Percentiles rank a stretch among this genome's conserved stretches.
These are phyloP conservation scores for Westerdykella ornata DNA, from an alignment of 2,329 filamentous ascomycete genomes.

Conservation along the genomic window DNA sequence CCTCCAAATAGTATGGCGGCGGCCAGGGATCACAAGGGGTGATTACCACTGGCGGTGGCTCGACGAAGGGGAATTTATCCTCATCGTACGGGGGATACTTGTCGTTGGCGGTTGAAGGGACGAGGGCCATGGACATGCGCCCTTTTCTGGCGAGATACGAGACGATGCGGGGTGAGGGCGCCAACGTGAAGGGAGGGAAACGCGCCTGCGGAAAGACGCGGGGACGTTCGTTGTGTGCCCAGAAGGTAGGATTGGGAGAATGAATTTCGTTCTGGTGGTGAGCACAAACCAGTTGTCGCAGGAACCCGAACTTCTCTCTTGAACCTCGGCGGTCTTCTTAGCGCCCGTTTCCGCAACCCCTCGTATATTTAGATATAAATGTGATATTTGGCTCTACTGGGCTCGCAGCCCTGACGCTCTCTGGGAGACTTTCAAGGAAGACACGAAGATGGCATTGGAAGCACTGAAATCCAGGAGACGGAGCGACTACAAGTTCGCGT, in stretches of 20 bases:
- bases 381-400: neutral
- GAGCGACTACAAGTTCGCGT: conserved; percentile 67
- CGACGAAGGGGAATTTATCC: conserved; percentile 36
- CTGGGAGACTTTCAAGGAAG: neutral
- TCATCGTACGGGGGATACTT: conserved; percentile 24
- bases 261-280: too few species aligned
- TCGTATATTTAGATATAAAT: too few species aligned
- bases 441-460: conserved; percentile 19
- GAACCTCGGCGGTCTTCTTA: neutral
- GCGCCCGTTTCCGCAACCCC: neutral
- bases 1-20: conserved; percentile 74
- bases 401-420: neutral
- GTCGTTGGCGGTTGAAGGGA: conserved; percentile 21
- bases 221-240: neutral
- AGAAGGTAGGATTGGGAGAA: too few species aligned
- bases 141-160: conserved; percentile 48
- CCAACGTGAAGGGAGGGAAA: conserved; percentile 29
- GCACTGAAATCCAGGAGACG: conserved; percentile 55
- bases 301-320: neutral
- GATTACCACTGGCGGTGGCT: conserved; percentile 45
- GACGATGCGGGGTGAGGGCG: conserved; percentile 48
- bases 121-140: conserved; percentile 43
- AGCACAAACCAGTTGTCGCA: too few species aligned
- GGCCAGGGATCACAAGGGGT: conserved; percentile 51
- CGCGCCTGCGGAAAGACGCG: neutral